These are phyloP conservation scores for Artemisia argyi DNA, from an alignment of 129 eudicot genomes.

Conservation along the genomic window DNA sequence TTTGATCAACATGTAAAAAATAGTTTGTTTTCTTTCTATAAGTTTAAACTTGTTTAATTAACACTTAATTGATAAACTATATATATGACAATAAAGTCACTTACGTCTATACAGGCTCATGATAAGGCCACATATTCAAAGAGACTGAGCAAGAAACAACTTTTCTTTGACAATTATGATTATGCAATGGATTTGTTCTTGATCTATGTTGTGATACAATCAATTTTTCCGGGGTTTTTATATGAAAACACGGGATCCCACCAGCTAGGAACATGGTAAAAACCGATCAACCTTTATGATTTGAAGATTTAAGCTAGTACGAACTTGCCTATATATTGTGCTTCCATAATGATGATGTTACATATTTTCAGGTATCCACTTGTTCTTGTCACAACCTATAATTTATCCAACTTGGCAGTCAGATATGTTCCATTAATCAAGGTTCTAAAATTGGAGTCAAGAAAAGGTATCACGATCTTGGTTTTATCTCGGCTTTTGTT, in stretches of 20 bases:
- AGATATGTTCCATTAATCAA: conserved; percentile 63
- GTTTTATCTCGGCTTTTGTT: conserved; percentile 48
- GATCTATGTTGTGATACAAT: conserved; percentile 58
- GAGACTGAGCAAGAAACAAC: conserved; percentile 49
- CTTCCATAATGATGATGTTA: not conserved
- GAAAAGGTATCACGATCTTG: conserved; percentile 47
- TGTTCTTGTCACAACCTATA: conserved; percentile 65
- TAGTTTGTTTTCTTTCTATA: no score
- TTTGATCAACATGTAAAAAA: no score
- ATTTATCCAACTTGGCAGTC: conserved; percentile 49
- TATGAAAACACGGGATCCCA: conserved; percentile 72
- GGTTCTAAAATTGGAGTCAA: conserved; percentile 42
- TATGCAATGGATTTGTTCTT: conserved; percentile 54
- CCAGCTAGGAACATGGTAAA: conserved; percentile 68
- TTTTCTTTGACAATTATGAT: conserved; percentile 52
- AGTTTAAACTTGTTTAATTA: no score
- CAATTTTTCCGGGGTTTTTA: conserved; percentile 75
- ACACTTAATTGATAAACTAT: no score
- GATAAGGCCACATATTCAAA: conserved; percentile 24
- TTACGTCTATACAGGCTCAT: conserved; percentile 30
- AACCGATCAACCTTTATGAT: not conserved
- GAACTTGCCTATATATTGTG: not conserved
- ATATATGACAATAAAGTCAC: no score
- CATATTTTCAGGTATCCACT: conserved; percentile 50
- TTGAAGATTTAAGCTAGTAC: no score